phyloP scores from a whole-genome alignment of 2,329 filamentous ascomycete species.

The Fusarium secorum region DNA sequence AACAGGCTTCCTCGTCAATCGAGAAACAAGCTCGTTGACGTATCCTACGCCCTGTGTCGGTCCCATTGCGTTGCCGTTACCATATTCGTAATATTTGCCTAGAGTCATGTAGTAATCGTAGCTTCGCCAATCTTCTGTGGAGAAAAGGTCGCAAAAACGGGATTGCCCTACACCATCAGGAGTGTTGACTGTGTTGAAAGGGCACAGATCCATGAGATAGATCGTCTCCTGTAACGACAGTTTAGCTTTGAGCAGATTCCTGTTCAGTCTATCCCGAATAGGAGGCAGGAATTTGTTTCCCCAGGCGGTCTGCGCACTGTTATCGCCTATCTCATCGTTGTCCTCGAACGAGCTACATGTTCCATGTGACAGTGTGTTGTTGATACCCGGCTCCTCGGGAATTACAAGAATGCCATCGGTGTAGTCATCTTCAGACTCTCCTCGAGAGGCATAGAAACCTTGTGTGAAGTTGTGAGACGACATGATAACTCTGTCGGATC shows the following conservation, averaged over 20 bases:
- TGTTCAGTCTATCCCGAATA: constrained; percentile 75
- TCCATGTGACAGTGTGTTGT: constrained; percentile 84
- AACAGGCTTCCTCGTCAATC: constrained; percentile 75
- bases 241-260: constrained; percentile 71
- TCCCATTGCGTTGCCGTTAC: constrained; percentile 78
- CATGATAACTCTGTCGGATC: constrained; percentile 73
- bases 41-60: constrained; percentile 88
- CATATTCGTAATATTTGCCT: constrained; percentile 85
- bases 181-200: constrained; percentile 80
- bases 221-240: constrained; percentile 70
- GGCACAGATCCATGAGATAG: constrained; percentile 86
- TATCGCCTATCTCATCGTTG: constrained; percentile 59
- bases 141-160: constrained; percentile 80
- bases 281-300: constrained; percentile 68
- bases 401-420: constrained; percentile 70
- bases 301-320: constrained; percentile 65
- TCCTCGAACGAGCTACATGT: constrained; percentile 75
- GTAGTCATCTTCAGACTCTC: constrained; percentile 51
- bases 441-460: constrained; percentile 68
- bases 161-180: constrained; percentile 61
- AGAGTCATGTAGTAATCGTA: constrained; percentile 86
- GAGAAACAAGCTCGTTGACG: constrained; percentile 85
- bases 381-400: constrained; percentile 69
- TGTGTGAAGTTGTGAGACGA: constrained; percentile 79
- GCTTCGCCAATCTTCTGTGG: constrained; percentile 72